Evolutionary conservation across 164 flowering plant species (phyloP).

Genomic region (Kalanchoe fedtschenkoi): DNA sequence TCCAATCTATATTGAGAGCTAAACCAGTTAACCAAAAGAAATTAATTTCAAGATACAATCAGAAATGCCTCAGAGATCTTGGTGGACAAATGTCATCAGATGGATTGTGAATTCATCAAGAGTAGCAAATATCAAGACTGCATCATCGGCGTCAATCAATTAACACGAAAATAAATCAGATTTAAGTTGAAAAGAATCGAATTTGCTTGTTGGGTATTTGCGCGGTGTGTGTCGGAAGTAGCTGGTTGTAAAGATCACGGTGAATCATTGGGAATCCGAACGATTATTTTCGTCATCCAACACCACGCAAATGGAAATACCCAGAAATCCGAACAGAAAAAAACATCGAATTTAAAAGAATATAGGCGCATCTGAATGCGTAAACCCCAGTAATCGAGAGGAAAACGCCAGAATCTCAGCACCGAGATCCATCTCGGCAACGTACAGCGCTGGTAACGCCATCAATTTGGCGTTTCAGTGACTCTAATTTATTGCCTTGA

Average conservation of each 20-base stretch:
- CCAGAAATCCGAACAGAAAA: neutral
- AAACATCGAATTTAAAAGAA: neutral
- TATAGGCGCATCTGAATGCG: neutral
- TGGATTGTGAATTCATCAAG: neutral
- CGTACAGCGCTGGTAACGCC: conserved; percentile 5
- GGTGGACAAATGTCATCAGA: conserved; percentile 5
- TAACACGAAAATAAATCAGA: neutral
- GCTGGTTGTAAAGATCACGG: conserved; percentile 6
- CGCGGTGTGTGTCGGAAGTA: neutral
- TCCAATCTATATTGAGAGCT: too few relatives aligned
- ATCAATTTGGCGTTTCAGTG: conserved; percentile 1
- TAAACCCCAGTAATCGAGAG: neutral
- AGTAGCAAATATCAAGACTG: neutral
- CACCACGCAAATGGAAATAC: neutral
- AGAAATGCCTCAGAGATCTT: conserved; percentile 3
- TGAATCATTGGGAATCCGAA: conserved; percentile 2
- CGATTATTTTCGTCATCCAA: neutral
- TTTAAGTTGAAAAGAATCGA: neutral
- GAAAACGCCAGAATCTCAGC: neutral
- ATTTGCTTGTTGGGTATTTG: neutral
- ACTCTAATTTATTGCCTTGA: conserved; percentile 3
- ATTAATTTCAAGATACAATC: neutral
- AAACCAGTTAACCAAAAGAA: too few relatives aligned
- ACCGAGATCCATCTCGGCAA: neutral
- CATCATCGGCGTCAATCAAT: neutral